Evolutionary conservation across 2,329 filamentous ascomycete genomes (phyloP).

Genomic region (Monosporascus sp.): DNA sequence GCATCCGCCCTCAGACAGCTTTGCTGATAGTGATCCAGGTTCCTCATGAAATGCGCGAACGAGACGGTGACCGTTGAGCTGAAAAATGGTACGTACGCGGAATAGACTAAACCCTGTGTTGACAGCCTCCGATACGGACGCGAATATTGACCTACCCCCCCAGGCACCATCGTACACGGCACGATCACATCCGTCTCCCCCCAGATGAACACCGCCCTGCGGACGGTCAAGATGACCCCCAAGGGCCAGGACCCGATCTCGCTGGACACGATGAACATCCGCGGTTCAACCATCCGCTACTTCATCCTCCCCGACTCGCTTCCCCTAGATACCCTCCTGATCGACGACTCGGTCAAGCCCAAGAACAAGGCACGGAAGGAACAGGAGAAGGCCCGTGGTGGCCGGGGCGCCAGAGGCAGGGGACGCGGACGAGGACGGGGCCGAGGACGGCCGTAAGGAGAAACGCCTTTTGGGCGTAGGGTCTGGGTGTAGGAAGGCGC

Average conservation of each 20-base stretch:
- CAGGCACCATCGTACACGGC: constrained; percentile 92
- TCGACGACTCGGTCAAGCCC: constrained; percentile 95
- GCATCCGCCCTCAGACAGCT: constrained; percentile 13
- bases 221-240: constrained; percentile 93
- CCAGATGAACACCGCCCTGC: constrained; percentile 96
- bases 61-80: constrained; percentile 98
- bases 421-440: constrained; percentile 52
- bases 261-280: constrained; percentile 93
- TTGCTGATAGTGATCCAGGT: constrained; percentile 53
- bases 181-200: constrained; percentile 96
- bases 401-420: constrained; percentile 48
- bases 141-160: not conserved
- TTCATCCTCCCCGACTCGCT: constrained; percentile 94
- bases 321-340: constrained; percentile 88
- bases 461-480: too few relatives aligned
- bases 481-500: too few relatives aligned
- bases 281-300: constrained; percentile 93
- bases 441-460: constrained; percentile 29
- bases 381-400: constrained; percentile 39
- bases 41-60: constrained; percentile 98
- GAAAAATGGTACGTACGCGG: constrained; percentile 72
- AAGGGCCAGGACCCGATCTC: constrained; percentile 81
- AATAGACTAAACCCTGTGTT: too few relatives aligned
- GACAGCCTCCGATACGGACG: too few relatives aligned
- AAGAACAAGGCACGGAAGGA: constrained; percentile 99